A percentile compares a stretch with the other conserved stretches of the same genome.
These are phyloP conservation scores for Trichosporon coremiiforme DNA, from an alignment of 1,284 basidiomycete species.

Conservation along the genomic window DNA sequence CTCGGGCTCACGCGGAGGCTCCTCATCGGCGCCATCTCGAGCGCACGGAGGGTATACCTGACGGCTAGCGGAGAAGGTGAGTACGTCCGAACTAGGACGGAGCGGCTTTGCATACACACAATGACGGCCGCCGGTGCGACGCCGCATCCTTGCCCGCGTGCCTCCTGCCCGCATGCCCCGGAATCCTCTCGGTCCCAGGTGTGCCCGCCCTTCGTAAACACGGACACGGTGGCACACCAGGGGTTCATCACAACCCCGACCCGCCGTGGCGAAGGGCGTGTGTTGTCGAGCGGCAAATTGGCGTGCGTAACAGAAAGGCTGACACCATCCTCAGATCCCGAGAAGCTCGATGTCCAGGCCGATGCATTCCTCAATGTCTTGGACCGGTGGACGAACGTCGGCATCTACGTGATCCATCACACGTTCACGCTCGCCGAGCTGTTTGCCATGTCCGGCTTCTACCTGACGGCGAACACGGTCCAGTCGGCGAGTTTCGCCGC, in stretches of 20 bases:
- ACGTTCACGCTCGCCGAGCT: conserved; percentile 61
- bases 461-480: conserved; percentile 55
- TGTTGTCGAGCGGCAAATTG: conserved; percentile 2
- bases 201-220: background rate
- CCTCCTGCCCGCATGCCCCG: background rate
- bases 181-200: background rate
- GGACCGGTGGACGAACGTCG: conserved; percentile 60
- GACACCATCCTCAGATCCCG: conserved; percentile 23
- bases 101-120: background rate
- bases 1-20: conserved; percentile 54
- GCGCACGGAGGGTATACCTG: conserved; percentile 54
- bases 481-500: conserved; percentile 55
- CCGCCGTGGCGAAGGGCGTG: background rate
- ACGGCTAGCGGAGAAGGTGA: conserved; percentile 34
- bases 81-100: background rate
- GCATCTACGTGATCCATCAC: conserved; percentile 60
- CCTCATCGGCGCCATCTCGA: conserved; percentile 55
- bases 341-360: conserved; percentile 21
- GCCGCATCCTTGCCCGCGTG: background rate
- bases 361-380: conserved; percentile 56
- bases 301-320: conserved; percentile 28
- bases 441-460: conserved; percentile 60
- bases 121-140: background rate
- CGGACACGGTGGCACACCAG: background rate
- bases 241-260: background rate